Base-by-base conservation (phyloP, 768 basidiomycete genomes). In the Rhizopogon rudus region DNA sequence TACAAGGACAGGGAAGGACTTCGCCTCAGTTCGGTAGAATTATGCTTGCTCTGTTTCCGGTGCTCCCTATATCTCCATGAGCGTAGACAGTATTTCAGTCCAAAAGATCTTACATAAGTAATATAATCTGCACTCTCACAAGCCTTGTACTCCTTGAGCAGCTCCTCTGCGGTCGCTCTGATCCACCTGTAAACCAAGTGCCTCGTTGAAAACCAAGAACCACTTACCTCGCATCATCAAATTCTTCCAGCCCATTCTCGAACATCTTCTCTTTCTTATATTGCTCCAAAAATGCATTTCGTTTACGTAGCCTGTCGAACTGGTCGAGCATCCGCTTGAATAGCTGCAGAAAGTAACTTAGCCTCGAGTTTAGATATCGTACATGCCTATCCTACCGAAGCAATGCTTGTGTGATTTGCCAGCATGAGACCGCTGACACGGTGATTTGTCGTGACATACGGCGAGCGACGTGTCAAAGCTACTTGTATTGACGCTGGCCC, bases 231-330 rank as follows among this genome's bases (percentile, higher is more conserved):
- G 97, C 90, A 72, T 97, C 93, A 63, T 98, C 95, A 69, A 99
- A 98, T 72, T 98, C 95, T 60, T 95, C 93, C 60, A 98, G 69
- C 2, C 87, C 87, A 67, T 95, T 88, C 67, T 89, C 88, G 67
- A 99, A 99, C 79, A 96, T 87, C 66, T 88, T 88, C 71, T 98
- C 94, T 67, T 93, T 93, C 77, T 96, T 97, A 77, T 98, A 99
- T 67, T 95, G 92, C 54, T 98, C 94, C 72, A 99, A 70, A 71
- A 96, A 98, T 2, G 97, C 97, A 64, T 96, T 96, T 45, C 92
- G 81, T 71, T 85, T 89, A 54, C 85, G 75, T 48, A 98, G 75
- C 41, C 84, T 80, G 65, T 98, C 96, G 68, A 93, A 99, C 69
- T 98, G 95, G 65, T 95, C 89, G 50, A 98, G 74, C 86, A 95